Evolutionary conservation across 495 filamentous ascomycete genomes (phyloP).

Genomic region (Articulospora tetracladia): DNA sequence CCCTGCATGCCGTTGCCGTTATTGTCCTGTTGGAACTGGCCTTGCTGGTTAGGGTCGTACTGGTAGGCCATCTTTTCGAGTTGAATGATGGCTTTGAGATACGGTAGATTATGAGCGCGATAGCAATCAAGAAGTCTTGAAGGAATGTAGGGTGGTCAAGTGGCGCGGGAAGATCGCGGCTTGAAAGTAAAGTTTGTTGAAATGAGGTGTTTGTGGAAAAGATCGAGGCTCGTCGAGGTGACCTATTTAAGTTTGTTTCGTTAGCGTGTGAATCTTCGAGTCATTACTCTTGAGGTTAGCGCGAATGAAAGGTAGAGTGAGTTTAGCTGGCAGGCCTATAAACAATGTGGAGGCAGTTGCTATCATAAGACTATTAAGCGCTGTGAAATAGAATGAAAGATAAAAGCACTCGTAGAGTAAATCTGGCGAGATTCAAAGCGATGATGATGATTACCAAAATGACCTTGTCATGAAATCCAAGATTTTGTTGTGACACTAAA

Average conservation of each 20-base stretch:
- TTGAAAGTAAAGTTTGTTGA: neutral
- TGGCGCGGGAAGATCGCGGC: neutral
- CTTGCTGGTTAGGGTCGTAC: constrained; percentile 24
- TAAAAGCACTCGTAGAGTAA: too few species aligned
- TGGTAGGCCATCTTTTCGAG: constrained; percentile 13
- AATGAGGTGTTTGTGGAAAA: neutral
- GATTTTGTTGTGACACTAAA: too few species aligned
- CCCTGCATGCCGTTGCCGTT: constrained; percentile 19
- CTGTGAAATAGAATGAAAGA: neutral
- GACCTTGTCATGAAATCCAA: too few species aligned
- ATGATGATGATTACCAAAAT: too few species aligned
- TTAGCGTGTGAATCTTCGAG: neutral
- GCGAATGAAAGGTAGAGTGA: neutral
- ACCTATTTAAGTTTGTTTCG: neutral
- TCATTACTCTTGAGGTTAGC: neutral
- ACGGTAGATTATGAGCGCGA: neutral
- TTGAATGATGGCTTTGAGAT: neutral
- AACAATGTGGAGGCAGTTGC: neutral
- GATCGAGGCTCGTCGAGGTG: neutral
- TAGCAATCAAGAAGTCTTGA: neutral
- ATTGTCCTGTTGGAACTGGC: constrained; percentile 19
- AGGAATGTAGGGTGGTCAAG: neutral
- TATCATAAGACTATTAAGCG: neutral
- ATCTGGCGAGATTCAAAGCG: too few species aligned
- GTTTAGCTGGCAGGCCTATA: neutral